These are phyloP conservation scores for Phlyctochytrium bullatum DNA, from an alignment of 192 early-diverging fungal species.

Conservation along the genomic window DNA sequence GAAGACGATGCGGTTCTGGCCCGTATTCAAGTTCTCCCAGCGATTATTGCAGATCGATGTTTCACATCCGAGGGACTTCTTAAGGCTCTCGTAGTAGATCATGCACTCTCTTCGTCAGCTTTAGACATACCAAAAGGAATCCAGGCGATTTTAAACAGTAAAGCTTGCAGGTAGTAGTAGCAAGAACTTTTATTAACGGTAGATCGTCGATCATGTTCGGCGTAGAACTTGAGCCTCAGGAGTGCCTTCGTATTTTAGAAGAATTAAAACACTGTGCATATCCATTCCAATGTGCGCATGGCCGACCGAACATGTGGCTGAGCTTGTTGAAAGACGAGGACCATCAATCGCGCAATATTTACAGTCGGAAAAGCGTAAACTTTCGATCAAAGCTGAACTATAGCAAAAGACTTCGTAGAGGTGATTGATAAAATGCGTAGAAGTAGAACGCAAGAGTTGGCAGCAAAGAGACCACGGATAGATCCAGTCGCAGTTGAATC, in stretches of 20 bases:
- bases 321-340: not conserved
- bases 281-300: constrained; percentile 49
- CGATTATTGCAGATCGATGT: constrained; percentile 62
- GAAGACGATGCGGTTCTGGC: no score
- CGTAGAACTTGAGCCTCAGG: constrained; percentile 43
- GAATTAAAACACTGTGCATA: constrained; percentile 49
- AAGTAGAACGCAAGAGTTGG: constrained; percentile 19
- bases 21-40: constrained; percentile 44
- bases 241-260: constrained; percentile 54
- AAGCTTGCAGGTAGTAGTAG: constrained; percentile 58
- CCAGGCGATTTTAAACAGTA: constrained; percentile 69
- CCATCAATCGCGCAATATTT: no score
- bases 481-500: constrained; percentile 28
- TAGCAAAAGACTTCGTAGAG: no score
- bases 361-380: no score
- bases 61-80: constrained; percentile 45
- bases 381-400: no score
- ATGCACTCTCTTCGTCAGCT: constrained; percentile 37
- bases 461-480: constrained; percentile 14
- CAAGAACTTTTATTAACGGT: constrained; percentile 5
- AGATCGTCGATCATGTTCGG: constrained; percentile 78
- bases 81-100: constrained; percentile 47
- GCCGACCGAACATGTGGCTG: constrained; percentile 31
- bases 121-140: constrained; percentile 56
- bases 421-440: no score